Evolutionary conservation across 2,329 filamentous ascomycete genomes (phyloP), one percentile per base, ranked within the genome.

Genomic region (Didymella arachidicola): DNA sequence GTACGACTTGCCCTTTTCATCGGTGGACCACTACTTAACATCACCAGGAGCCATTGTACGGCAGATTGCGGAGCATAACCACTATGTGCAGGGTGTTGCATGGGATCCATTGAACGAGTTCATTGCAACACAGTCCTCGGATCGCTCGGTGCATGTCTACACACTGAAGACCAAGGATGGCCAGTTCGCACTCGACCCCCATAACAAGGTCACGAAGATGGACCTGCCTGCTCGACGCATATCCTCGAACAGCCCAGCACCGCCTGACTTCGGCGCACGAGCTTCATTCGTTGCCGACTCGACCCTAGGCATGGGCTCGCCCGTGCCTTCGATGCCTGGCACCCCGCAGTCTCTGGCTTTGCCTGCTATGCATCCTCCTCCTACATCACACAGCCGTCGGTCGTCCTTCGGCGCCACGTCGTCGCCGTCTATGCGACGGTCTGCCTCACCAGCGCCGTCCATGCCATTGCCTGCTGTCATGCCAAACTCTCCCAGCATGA

Each of bases 81-180:
- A 99, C 78, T 99, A 97, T 76, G 95, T 99, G 18, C 95, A 99
- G 79, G 95, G 95, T 46, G 96, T 99, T 7, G 91, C 95, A 4
- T 99, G 95, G 96, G 96, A 99, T 80, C 96, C 95, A 25, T 80
- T 97, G 55, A 98, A 98, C 79, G 95, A 99, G 79, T 99, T 93
- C 77, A 93, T 99, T 60, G 95, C 95, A 36, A 99, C 95, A 1
- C 95, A 99, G 75, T 99, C 95, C 7, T 99, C 95, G 5, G 95
- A 99, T 79, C 90, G 95, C 74, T 97, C 95, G 2, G 94, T 98
- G 14, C 96, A 99, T 77, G 95, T 99, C 66, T 99, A 99, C 80
- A 94, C 91, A 0, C 82, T 99, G 63, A 96, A 92, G 81, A 97
- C 91, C 22, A 99, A 98, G 73, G 95, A 99, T 70, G 95, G 95